Percentiles rank a stretch among this genome's conserved stretches.
These are phyloP conservation scores for Aspergillus conjunctus DNA, from an alignment of 495 filamentous ascomycete species.

Conservation along the genomic window DNA sequence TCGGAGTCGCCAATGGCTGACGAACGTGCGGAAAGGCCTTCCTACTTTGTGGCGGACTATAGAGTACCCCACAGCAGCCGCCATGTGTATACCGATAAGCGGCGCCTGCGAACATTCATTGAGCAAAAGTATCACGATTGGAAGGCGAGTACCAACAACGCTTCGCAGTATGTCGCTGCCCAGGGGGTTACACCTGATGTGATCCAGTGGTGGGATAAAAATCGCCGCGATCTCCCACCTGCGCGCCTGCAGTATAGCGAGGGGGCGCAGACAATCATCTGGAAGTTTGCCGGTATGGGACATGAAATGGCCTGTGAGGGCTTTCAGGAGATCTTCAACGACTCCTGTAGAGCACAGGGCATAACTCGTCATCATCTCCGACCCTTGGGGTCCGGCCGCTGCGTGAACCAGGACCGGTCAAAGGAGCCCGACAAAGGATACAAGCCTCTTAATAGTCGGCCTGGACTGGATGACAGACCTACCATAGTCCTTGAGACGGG, in stretches of 20 bases:
- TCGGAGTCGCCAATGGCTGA: background rate
- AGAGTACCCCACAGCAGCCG: background rate
- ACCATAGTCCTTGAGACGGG: background rate
- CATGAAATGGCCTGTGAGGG: background rate
- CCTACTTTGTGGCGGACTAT: background rate
- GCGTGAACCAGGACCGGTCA: background rate
- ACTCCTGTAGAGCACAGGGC: background rate
- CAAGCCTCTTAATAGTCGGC: conserved; percentile 2
- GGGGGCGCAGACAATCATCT: background rate
- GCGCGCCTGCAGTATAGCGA: conserved; percentile 3
- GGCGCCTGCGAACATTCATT: conserved; percentile 1
- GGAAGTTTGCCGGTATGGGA: background rate
- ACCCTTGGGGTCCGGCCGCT: conserved; percentile 2
- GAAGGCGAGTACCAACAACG: background rate
- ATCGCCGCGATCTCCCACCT: background rate
- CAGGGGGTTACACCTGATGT: background rate
- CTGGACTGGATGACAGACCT: background rate
- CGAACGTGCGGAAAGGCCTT: background rate
- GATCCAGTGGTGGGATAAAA: background rate
- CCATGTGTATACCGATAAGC: conserved; percentile 3
- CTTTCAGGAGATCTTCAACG: background rate
- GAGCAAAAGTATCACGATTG: background rate
- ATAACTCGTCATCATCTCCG: background rate
- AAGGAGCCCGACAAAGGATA: background rate
- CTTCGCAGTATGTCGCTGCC: conserved; percentile 6